phyloP scores from a whole-genome alignment of 192 early-diverging fungal species.

The Backusella mclennaniae region DNA sequence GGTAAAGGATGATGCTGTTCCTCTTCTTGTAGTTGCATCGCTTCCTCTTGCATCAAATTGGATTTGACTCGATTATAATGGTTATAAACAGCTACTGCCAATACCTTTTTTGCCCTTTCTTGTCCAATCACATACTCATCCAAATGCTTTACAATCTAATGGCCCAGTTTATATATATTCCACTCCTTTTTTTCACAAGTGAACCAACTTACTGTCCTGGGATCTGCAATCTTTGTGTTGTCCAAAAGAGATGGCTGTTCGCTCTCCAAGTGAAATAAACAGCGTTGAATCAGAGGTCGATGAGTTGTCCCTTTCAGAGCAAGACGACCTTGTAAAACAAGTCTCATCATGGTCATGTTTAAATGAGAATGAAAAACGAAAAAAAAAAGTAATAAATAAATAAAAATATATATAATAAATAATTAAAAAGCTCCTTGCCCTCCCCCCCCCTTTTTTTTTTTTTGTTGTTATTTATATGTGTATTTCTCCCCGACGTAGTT shows the following conservation, averaged over 20 bases:
- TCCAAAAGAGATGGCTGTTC: neutral
- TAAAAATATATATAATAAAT: neutral
- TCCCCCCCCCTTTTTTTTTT: neutral
- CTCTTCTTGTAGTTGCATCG: constrained; percentile 24
- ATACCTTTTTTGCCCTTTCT: constrained; percentile 73
- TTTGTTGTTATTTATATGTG: neutral
- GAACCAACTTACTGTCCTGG: neutral
- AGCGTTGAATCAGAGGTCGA: neutral
- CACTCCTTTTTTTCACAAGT: too few species aligned
- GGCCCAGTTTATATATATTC: too few species aligned
- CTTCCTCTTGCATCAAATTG: constrained; percentile 55
- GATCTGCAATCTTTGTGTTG: neutral
- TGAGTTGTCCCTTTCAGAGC: neutral
- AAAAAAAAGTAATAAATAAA: neutral
- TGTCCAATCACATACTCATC: constrained; percentile 88
- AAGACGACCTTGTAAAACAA: neutral
- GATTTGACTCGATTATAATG: constrained; percentile 77
- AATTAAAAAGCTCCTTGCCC: neutral
- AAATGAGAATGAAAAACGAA: neutral
- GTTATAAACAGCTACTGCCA: constrained; percentile 83
- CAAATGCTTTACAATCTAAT: constrained; percentile 71
- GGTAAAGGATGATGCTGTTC: constrained; percentile 14
- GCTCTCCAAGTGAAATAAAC: neutral
- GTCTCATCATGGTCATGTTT: neutral
- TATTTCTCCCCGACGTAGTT: neutral